Base-by-base conservation (phyloP, 2,329 filamentous ascomycete genomes). In the Juglanconis oblonga region DNA sequence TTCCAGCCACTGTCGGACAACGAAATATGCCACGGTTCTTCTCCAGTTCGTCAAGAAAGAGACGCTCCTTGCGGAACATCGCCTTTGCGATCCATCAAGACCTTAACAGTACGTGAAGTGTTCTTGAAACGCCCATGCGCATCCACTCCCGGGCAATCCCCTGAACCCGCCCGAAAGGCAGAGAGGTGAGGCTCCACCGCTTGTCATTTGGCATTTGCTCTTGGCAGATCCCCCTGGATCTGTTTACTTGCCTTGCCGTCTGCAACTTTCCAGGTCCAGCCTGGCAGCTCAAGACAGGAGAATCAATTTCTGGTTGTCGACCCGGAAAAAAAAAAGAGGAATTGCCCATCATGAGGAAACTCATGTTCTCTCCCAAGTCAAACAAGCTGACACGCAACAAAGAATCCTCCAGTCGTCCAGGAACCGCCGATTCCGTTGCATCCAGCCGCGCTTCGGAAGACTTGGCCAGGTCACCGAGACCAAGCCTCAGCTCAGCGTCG, bases 11-110 rank as follows among this genome's bases (percentile, higher is more conserved):
- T 17, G 29, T 33, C 59, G 32, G 40, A 44, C 36, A 50, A 31
- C 33, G 31, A 68, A 64, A 64, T 64, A 72, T 72, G 70, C 65
- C 66, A 62, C 68, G 67, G 63, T 66, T 67, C 53, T 61, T 69
- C 53, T 51, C 64, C 56, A 53, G 44, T 10, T 47, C 54, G 42
- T 55, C 50, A 24, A 55, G 52, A 51, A 50, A 54, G 47, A 65
- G 66, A 49, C 65, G 64, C 66, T 69, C 68, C 56, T 63, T 64
- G 47, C 58, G 51, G 31, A 63, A 53, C 44, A 52, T 64, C 44
- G 61, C 52, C 54, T 70, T 70, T 54, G 58, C 59, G 36, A 67
- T 69, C 59, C 67, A 70, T 58, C 65, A 64, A 49, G 67, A 69
- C 66, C 57, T 68, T 57, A 66, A 62, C 62, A 67, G 71, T 73